These are phyloP conservation scores for Nemania serpens DNA, from an alignment of 2,329 filamentous ascomycete species.

Conservation along the genomic window DNA sequence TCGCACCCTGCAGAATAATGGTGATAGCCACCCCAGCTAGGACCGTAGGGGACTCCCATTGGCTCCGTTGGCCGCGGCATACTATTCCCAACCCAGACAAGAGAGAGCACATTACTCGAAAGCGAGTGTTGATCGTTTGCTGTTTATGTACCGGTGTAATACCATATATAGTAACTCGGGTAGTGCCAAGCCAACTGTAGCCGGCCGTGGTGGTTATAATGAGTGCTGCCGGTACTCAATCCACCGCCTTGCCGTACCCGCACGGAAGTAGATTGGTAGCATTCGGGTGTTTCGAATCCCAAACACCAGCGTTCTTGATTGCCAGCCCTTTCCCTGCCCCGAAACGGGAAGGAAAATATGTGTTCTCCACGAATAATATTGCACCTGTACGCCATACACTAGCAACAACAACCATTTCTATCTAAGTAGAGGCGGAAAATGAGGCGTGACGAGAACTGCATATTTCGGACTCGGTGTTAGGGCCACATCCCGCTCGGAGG, in stretches of 20 bases:
- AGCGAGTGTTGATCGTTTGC: slow-evolving; percentile 10
- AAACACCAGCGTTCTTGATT: slow-evolving; percentile 23
- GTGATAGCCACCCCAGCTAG: neutral
- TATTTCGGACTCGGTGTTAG: too few relatives aligned
- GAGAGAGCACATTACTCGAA: too few relatives aligned
- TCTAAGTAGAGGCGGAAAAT: too few relatives aligned
- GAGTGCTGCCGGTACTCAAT: neutral
- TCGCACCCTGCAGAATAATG: neutral
- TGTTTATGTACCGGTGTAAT: neutral
- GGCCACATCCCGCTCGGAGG: too few relatives aligned
- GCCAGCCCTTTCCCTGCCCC: neutral
- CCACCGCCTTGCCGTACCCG: neutral
- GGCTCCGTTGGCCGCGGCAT: neutral
- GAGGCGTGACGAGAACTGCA: too few relatives aligned
- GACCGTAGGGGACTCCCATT: slow-evolving; percentile 1
- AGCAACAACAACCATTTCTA: too few relatives aligned
- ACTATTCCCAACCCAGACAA: neutral
- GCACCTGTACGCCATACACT: too few relatives aligned
- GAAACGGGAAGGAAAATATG: too few relatives aligned
- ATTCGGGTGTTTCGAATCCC: slow-evolving; percentile 24
- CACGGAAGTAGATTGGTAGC: neutral
- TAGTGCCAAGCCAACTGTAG: slow-evolving; percentile 10
- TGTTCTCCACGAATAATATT: too few relatives aligned
- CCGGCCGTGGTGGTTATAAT: slow-evolving; percentile 1
- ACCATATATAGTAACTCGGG: neutral